Conservation (phyloP, 2,329 filamentous ascomycete genomes). For the Nemania diffusa region DNA sequence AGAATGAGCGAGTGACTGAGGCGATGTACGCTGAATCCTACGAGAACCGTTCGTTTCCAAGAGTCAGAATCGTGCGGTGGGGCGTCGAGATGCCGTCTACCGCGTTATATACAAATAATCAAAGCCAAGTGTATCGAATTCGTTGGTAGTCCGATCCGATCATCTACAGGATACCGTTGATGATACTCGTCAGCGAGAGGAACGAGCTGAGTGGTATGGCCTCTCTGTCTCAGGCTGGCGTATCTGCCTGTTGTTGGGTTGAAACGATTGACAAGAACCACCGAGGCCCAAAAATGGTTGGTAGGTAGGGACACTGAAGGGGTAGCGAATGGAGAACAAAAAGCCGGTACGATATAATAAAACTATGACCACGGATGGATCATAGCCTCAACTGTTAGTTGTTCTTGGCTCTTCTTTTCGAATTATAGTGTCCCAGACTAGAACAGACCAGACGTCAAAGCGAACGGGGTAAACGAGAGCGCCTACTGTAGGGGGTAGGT, state of each 20-base stretch:
- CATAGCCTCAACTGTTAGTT: constrained; percentile 1
- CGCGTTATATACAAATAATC: constrained; percentile 18
- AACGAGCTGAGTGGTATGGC: not conserved
- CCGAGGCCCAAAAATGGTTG: constrained; percentile 7
- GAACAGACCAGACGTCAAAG: not conserved
- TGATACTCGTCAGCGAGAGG: constrained; percentile 16
- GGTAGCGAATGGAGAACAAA: constrained; percentile 10
- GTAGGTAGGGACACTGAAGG: not conserved
- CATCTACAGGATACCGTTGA: constrained; percentile 5
- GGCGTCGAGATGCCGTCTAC: constrained; percentile 10
- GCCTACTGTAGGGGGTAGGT: not conserved
- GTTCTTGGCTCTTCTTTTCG: not conserved
- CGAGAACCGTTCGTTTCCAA: constrained; percentile 3
- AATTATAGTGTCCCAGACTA: constrained; percentile 5
- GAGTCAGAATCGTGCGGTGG: not conserved
- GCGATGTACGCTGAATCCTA: not conserved
- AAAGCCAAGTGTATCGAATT: constrained; percentile 1
- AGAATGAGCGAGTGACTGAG: not conserved
- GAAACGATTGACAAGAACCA: constrained; percentile 30
- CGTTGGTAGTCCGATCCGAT: not conserved
- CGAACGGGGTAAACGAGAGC: constrained; percentile 15
- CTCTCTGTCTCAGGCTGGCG: not conserved
- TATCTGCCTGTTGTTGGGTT: constrained; percentile 11
- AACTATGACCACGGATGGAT: constrained; percentile 2
- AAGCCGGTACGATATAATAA: constrained; percentile 8